Evolutionary conservation across 1,284 basidiomycete genomes (phyloP).

Genomic region (Apiotrichum sp.): DNA sequence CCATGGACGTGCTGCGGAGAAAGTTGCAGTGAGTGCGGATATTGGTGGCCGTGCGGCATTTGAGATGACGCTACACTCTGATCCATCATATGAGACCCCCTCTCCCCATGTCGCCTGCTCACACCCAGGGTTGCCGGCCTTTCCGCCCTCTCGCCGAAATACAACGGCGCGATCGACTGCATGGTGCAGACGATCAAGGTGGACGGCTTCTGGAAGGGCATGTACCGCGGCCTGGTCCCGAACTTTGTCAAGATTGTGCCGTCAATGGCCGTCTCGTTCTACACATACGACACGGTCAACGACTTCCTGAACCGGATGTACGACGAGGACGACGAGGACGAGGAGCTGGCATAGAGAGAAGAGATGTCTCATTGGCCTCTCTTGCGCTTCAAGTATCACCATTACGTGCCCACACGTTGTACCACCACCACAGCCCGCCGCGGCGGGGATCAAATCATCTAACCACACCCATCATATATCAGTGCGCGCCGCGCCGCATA

Average conservation of each 20-base stretch:
- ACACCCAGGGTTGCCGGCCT: constrained; percentile 58
- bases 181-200: constrained; percentile 61
- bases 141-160: constrained; percentile 58
- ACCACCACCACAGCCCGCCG: too few species aligned
- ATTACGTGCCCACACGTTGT: too few species aligned
- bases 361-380: too few species aligned
- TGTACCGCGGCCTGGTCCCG: constrained; percentile 74
- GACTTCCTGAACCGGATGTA: constrained; percentile 30
- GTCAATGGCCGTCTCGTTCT: constrained; percentile 74
- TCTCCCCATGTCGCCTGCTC: too few species aligned
- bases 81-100: too few species aligned
- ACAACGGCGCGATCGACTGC: constrained; percentile 71
- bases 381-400: too few species aligned
- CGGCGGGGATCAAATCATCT: too few species aligned
- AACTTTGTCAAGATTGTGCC: constrained; percentile 81
- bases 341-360: background rate
- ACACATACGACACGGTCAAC: constrained; percentile 47
- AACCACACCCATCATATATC: too few species aligned
- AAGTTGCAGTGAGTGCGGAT: constrained; percentile 75
- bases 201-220: constrained; percentile 58
- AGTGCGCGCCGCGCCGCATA: too few species aligned
- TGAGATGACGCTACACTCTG: background rate
- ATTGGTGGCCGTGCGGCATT: background rate
- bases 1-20: constrained; percentile 85
- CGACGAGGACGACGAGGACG: constrained; percentile 18